Percentiles rank a stretch among this genome's conserved stretches.
phyloP scores from a whole-genome alignment of 805 yeast species.

The Pichia sporocuriosa region DNA sequence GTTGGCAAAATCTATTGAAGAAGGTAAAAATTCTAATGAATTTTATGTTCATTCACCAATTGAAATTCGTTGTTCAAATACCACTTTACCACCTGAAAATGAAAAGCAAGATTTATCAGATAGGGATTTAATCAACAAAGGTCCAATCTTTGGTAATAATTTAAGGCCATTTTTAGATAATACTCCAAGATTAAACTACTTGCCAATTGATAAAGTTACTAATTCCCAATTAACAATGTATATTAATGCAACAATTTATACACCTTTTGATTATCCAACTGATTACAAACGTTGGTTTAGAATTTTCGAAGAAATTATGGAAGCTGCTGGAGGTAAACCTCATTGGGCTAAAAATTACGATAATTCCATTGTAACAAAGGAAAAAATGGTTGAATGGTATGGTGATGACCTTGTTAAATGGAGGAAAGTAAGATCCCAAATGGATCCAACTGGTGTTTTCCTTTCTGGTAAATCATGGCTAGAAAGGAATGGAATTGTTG shows the following conservation, averaged over 20 bases:
- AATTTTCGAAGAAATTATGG: constrained; percentile 72
- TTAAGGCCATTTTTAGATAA: constrained; percentile 76
- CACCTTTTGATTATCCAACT: constrained; percentile 80
- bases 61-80: constrained; percentile 89
- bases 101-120: constrained; percentile 40
- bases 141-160: constrained; percentile 81
- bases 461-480: constrained; percentile 78
- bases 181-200: constrained; percentile 62
- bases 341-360: constrained; percentile 98
- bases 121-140: constrained; percentile 51
- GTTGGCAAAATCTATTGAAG: constrained; percentile 53
- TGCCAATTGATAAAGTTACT: constrained; percentile 45
- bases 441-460: constrained; percentile 81
- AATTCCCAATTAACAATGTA: constrained; percentile 78
- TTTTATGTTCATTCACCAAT: constrained; percentile 92
- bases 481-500: constrained; percentile 64
- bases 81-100: constrained; percentile 41
- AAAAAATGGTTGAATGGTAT: constrained; percentile 68
- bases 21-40: constrained; percentile 52
- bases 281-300: constrained; percentile 76
- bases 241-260: constrained; percentile 89
- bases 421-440: constrained; percentile 54
- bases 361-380: constrained; percentile 75
- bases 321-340: constrained; percentile 82
- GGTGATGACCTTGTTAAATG: constrained; percentile 61